These are phyloP conservation scores for Prunus kanzakura DNA, from an alignment of 306 rosid species.

Conservation along the genomic window DNA sequence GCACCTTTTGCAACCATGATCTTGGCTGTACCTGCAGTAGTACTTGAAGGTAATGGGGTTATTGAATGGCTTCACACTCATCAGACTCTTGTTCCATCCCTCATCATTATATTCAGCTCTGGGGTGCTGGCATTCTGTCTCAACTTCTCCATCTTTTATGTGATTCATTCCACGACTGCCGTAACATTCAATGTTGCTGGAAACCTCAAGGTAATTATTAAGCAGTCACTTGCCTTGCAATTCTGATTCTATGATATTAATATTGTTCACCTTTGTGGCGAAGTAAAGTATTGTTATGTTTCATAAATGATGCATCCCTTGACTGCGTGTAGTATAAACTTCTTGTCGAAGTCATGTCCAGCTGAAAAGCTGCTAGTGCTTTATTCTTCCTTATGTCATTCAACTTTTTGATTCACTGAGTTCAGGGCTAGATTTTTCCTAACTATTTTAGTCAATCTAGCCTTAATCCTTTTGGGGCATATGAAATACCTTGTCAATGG, in stretches of 20 bases:
- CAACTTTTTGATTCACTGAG: background rate
- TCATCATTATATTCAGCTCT: constrained; percentile 77
- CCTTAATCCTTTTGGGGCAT: background rate
- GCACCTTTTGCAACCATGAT: constrained; percentile 98
- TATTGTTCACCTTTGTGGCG: background rate
- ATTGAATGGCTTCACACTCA: constrained; percentile 79
- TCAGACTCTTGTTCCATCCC: constrained; percentile 60
- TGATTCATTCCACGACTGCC: constrained; percentile 96
- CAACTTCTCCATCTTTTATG: constrained; percentile 94
- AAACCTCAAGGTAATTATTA: constrained; percentile 76
- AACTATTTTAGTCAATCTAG: background rate
- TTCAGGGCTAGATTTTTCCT: background rate
- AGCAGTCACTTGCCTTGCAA: background rate
- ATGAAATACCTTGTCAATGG: background rate
- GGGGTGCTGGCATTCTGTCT: constrained; percentile 96
- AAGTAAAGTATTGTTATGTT: background rate
- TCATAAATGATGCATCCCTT: background rate
- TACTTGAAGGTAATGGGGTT: constrained; percentile 90
- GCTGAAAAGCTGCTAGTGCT: background rate
- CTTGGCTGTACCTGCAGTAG: constrained; percentile 83
- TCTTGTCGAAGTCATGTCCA: background rate
- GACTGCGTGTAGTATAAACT: background rate
- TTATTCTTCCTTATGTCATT: background rate
- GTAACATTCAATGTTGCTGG: constrained; percentile 98
- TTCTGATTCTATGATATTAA: background rate